Evolutionary conservation across 352 stramenopile genomes (phyloP).

Genomic region (Saprolegnia parasitica): DNA sequence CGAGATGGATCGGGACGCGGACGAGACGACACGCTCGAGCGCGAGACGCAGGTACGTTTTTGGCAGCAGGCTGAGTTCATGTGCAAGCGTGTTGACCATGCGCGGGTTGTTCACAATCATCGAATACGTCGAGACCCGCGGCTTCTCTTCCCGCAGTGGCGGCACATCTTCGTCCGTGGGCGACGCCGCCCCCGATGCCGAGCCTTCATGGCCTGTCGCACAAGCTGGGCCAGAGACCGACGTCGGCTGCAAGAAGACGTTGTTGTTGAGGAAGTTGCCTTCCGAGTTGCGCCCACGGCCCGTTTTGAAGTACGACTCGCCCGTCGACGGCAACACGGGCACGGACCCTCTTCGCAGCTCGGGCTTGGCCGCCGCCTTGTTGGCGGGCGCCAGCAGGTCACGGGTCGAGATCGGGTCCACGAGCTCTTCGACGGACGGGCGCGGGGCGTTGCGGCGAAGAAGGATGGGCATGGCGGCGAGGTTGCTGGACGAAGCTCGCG

Average conservation of each 20-base stretch:
- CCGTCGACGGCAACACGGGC: slow-evolving; percentile 34
- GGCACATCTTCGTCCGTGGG: slow-evolving; percentile 26
- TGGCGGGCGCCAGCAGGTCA: background rate
- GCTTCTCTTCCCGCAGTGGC: slow-evolving; percentile 39
- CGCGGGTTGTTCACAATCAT: slow-evolving; percentile 20
- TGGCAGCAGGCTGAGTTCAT: slow-evolving; percentile 21
- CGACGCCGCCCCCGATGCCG: background rate
- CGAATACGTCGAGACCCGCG: slow-evolving; percentile 33
- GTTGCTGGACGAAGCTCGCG: background rate
- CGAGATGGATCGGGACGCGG: slow-evolving; percentile 1
- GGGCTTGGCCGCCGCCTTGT: background rate
- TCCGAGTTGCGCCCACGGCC: slow-evolving; percentile 27
- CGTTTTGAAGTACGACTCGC: slow-evolving; percentile 23
- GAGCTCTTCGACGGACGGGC: slow-evolving; percentile 69
- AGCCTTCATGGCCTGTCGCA: background rate
- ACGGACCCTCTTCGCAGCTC: slow-evolving; percentile 22
- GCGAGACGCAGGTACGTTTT: slow-evolving; percentile 24
- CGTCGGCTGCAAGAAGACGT: slow-evolving; percentile 4
- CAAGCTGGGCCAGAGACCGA: slow-evolving; percentile 22
- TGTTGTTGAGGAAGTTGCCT: slow-evolving; percentile 5
- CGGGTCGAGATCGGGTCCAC: slow-evolving; percentile 29
- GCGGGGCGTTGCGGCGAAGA: slow-evolving; percentile 56
- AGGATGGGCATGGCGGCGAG: slow-evolving; percentile 54
- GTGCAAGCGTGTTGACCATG: slow-evolving; percentile 16
- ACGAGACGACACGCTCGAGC: slow-evolving; percentile 20